These are phyloP conservation scores for Rosa persica DNA, from an alignment of 306 rosid genomes.

Conservation along the genomic window DNA sequence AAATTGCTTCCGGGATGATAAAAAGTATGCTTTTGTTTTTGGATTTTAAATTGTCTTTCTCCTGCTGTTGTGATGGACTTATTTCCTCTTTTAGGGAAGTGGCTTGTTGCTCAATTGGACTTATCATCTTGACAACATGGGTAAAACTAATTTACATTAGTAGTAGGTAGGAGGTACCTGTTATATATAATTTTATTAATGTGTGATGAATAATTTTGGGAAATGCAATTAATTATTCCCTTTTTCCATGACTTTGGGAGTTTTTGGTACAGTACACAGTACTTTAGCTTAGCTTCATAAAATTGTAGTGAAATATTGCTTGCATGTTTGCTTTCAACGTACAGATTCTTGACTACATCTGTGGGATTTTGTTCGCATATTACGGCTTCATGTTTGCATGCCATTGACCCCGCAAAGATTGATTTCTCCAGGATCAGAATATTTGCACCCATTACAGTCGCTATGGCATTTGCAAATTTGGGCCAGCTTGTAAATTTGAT, in stretches of 20 bases:
- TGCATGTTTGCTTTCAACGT: background rate
- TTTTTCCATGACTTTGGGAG: background rate
- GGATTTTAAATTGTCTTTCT: background rate
- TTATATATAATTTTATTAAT: background rate
- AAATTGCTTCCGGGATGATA: background rate
- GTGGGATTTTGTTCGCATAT: background rate
- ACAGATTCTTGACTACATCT: background rate
- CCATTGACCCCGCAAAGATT: conserved; percentile 7
- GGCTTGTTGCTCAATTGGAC: background rate
- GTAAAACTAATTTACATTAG: background rate
- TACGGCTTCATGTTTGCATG: background rate
- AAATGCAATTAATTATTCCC: background rate
- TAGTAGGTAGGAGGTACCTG: background rate
- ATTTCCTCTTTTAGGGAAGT: background rate
- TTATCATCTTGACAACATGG: background rate
- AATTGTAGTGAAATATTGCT: background rate
- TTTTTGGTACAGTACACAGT: background rate
- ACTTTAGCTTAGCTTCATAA: background rate
- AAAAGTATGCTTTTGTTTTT: background rate
- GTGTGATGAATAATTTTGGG: background rate
- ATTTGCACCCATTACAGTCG: conserved; percentile 74
- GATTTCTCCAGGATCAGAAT: conserved; percentile 65
- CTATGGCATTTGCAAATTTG: conserved; percentile 90
- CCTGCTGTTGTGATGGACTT: background rate
- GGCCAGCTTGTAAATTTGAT: conserved; percentile 87